A percentile compares a stretch with the other conserved stretches of the same genome.
Evolutionary conservation across 2,329 filamentous ascomycete genomes (phyloP).

Genomic region (Xylaria sp.): DNA sequence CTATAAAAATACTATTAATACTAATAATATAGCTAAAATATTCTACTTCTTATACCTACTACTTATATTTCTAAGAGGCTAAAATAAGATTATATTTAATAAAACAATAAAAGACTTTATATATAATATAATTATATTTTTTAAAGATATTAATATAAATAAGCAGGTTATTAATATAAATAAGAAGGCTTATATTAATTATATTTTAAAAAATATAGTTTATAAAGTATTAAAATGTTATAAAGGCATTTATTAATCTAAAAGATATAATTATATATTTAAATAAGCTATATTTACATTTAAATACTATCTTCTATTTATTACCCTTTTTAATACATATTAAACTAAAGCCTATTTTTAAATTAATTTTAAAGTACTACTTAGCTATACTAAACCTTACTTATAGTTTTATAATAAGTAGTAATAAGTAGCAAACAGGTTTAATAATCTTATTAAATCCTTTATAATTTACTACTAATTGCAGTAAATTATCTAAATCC

Average conservation of each 20-base stretch:
- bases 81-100: background rate
- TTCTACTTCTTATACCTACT: background rate
- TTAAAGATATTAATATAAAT: background rate
- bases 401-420: no score
- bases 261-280: background rate
- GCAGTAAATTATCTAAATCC: background rate
- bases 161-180: background rate
- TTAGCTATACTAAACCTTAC: background rate
- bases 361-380: background rate
- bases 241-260: background rate
- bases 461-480: background rate
- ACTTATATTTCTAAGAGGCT: background rate
- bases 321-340: background rate
- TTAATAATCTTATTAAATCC: background rate
- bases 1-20: background rate
- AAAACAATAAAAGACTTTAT: background rate
- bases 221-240: background rate
- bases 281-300: background rate
- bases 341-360: background rate
- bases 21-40: background rate
- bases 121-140: background rate
- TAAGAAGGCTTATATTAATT: background rate
- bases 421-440: no score
- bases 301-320: background rate
- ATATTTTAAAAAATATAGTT: background rate